Evolutionary conservation across 495 filamentous ascomycete genomes (phyloP).

Genomic region (Umbilicaria muhlenbergii): DNA sequence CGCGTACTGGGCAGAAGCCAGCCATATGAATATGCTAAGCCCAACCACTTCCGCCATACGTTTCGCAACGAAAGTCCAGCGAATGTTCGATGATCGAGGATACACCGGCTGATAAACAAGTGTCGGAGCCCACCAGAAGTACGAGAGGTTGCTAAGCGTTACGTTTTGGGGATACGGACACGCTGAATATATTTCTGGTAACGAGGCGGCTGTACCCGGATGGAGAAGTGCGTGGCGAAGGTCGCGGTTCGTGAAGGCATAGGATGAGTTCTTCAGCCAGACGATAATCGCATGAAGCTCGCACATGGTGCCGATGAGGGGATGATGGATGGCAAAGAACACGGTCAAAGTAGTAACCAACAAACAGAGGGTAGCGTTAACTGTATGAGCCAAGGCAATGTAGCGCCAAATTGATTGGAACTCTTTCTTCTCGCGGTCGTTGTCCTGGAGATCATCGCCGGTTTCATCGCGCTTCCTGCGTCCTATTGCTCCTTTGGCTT

Average conservation of each 20-base stretch:
- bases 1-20: conserved; percentile 83
- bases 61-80: conserved; percentile 77
- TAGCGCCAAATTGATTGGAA: conserved; percentile 63
- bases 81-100: conserved; percentile 58
- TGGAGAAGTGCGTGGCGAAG: conserved; percentile 76
- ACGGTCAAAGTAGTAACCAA: conserved; percentile 68
- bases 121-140: conserved; percentile 97
- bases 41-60: conserved; percentile 59
- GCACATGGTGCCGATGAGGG: conserved; percentile 78
- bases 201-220: conserved; percentile 35
- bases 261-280: conserved; percentile 89
- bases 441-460: conserved; percentile 37
- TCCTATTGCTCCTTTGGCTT: conserved; percentile 52
- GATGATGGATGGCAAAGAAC: conserved; percentile 82
- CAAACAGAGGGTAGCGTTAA: conserved; percentile 74
- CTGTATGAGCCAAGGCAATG: conserved; percentile 58
- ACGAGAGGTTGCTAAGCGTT: conserved; percentile 67
- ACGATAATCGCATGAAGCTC: conserved; percentile 89
- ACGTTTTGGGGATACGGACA: conserved; percentile 87
- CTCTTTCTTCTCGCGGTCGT: conserved; percentile 22
- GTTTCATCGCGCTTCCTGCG: conserved; percentile 38
- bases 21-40: conserved; percentile 79
- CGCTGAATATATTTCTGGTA: conserved; percentile 66
- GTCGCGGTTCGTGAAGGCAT: conserved; percentile 92
- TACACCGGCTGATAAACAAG: conserved; percentile 96